Base-by-base conservation (phyloP, 305 asterid genomes). In the Plantago coronopus region DNA sequence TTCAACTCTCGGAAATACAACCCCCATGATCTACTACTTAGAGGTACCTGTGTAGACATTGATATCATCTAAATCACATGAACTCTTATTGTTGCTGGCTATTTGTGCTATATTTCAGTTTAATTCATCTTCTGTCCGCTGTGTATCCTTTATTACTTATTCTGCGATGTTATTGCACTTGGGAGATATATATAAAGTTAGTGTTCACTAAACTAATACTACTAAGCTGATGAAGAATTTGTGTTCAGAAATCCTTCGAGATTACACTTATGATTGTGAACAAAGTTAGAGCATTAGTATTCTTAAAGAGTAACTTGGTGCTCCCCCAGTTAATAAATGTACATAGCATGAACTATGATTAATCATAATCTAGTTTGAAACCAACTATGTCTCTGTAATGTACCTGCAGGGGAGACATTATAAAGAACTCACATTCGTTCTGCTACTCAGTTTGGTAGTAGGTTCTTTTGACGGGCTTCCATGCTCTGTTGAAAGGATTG, bases 1-100 rank as follows among this genome's bases (percentile, higher is more conserved):
- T 63, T 20, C 63, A 75, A 75, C 75, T 78, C 72, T 73, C 82
- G 81, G 54, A 77, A 60, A 40, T 79, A 83, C 71, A 79, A 83
- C 74, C 67, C 81, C 47, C 64, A 70, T 66, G 88, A 81, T 60
- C 76, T 81, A 61, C 65, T 74, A 46, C 50, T 42, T 29, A 65
- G 72, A 76, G 91, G 88, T 81, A 75, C 70, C 42, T 34, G 57
- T 37, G 63, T 21, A 53, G 61, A 67, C 63, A 67, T 62, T 56
- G 19, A 54, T 27, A 38, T 38, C 44, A 12, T 12, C 13, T 5
- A 12, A 15, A 12, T 38, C 44, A 38, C 44, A 9, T 38, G 44
- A 38, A 38, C 44, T 12, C 15, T 38, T 38, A 38, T 12, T 38
- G 15, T 38, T 23, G 45, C 34, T 55, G 48, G 48, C 20, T 34